Percentiles rank a stretch among this genome's conserved stretches.
These are phyloP conservation scores for Claviceps pusilla DNA, from an alignment of 2,329 filamentous ascomycete species.

Conservation along the genomic window DNA sequence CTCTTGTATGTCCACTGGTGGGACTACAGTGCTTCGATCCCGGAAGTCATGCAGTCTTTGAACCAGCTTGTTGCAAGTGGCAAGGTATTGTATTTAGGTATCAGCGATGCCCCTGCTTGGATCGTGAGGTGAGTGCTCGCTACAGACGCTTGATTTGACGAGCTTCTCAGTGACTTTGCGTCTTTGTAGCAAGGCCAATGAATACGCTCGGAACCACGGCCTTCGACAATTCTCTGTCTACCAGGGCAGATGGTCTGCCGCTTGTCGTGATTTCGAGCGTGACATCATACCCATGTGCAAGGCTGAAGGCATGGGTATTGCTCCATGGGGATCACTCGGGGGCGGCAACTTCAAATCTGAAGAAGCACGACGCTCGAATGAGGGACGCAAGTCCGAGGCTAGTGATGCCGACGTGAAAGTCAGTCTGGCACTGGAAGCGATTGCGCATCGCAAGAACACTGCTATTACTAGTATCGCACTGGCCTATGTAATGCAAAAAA, in stretches of 20 bases:
- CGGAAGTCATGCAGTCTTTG: conserved; percentile 54
- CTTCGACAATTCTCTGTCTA: conserved; percentile 49
- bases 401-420: conserved; percentile 38
- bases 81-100: conserved; percentile 51
- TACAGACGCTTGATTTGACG: neutral
- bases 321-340: conserved; percentile 44
- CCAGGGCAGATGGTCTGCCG: conserved; percentile 27
- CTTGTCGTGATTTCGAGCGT: conserved; percentile 24
- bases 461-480: conserved; percentile 40
- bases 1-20: conserved; percentile 51
- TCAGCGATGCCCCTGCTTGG: conserved; percentile 58
- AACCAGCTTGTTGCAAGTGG: conserved; percentile 44
- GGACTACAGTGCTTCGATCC: conserved; percentile 52
- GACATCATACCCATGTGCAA: conserved; percentile 30
- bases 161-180: neutral
- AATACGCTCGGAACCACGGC: conserved; percentile 56
- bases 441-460: conserved; percentile 30
- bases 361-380: conserved; percentile 18
- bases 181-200: conserved; percentile 38
- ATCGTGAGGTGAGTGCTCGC: conserved; percentile 30
- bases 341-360: conserved; percentile 31
- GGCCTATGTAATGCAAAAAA: conserved; percentile 60
- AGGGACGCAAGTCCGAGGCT: conserved; percentile 24
- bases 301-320: conserved; percentile 34
- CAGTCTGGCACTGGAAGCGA: conserved; percentile 31